Percentiles rank a stretch among this genome's conserved stretches.
Evolutionary conservation across 768 basidiomycete genomes (phyloP).

Genomic region (Lactifluus hygrophoroides): DNA sequence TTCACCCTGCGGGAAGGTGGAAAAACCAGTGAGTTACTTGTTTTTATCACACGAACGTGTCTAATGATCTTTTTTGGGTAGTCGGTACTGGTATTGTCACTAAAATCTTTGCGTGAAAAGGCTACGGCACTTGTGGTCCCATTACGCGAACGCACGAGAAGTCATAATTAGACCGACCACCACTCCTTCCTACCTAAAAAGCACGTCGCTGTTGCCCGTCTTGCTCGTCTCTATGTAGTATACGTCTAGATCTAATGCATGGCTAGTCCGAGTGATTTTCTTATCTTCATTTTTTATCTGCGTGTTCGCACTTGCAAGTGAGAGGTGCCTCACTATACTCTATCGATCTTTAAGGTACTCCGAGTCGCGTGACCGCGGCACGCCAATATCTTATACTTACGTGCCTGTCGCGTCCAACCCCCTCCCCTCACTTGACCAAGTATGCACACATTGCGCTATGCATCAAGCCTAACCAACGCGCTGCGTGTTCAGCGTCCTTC

Average conservation of each 20-base stretch:
- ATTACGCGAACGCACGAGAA: background rate
- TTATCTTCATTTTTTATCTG: background rate
- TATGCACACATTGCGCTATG: conserved; percentile 26
- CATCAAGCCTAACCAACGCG: conserved; percentile 23
- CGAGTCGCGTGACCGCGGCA: background rate
- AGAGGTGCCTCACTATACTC: no score
- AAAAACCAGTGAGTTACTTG: conserved; percentile 63
- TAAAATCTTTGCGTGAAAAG: conserved; percentile 54
- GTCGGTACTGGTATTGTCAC: conserved; percentile 95
- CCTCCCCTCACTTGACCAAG: background rate
- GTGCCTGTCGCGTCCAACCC: background rate
- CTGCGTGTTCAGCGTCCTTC: conserved; percentile 24
- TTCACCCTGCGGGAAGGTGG: conserved; percentile 95
- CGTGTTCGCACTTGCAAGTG: no score
- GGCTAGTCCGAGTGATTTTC: background rate
- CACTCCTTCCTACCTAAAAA: conserved; percentile 6
- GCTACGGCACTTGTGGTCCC: background rate
- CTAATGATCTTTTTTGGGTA: conserved; percentile 24
- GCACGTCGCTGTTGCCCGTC: background rate
- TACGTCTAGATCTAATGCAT: conserved; percentile 7
- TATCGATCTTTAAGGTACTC: background rate
- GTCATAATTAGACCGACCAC: conserved; percentile 7
- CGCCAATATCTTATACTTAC: no score
- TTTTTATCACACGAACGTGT: background rate
- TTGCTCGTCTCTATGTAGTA: conserved; percentile 6